phyloP scores from a whole-genome alignment of 306 rosid species.

The Canavalia gladiata region DNA sequence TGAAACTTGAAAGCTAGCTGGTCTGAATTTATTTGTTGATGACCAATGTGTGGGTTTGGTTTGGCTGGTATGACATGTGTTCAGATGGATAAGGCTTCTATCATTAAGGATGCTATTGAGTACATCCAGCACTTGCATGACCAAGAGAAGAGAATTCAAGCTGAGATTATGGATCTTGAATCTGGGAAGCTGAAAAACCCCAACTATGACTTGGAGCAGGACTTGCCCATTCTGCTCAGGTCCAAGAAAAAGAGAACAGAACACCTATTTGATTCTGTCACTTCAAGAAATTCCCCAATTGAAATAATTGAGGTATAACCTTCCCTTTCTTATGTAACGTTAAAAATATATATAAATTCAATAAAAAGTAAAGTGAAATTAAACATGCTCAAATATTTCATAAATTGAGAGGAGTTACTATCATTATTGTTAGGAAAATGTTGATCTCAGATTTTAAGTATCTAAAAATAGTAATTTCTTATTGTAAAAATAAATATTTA shows the following conservation, averaged over 20 bases:
- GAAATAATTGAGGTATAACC: slow-evolving; percentile 65
- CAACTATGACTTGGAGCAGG: slow-evolving; percentile 46
- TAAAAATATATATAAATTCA: too few relatives aligned
- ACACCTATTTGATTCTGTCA: slow-evolving; percentile 44
- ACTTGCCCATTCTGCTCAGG: slow-evolving; percentile 59
- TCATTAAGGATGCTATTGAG: slow-evolving; percentile 82
- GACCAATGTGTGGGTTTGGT: neutral
- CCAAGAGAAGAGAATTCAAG: slow-evolving; percentile 71
- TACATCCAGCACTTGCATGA: slow-evolving; percentile 75
- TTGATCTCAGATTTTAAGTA: too few relatives aligned
- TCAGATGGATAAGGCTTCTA: slow-evolving; percentile 93
- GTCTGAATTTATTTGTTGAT: neutral
- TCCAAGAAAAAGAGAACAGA: slow-evolving; percentile 71
- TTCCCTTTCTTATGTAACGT: neutral
- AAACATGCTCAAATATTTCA: too few relatives aligned
- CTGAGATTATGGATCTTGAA: slow-evolving; percentile 79
- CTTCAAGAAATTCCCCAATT: slow-evolving; percentile 61
- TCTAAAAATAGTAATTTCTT: too few relatives aligned
- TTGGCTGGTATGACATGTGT: neutral
- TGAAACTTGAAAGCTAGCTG: too few relatives aligned
- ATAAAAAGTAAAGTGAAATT: too few relatives aligned
- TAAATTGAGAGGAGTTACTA: too few relatives aligned
- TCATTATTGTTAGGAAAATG: too few relatives aligned
- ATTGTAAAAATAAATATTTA: too few relatives aligned
- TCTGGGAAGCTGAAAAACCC: slow-evolving; percentile 54